Evolutionary conservation across 345 rosid genomes (phyloP).

Genomic region (Physaria fendleri): DNA sequence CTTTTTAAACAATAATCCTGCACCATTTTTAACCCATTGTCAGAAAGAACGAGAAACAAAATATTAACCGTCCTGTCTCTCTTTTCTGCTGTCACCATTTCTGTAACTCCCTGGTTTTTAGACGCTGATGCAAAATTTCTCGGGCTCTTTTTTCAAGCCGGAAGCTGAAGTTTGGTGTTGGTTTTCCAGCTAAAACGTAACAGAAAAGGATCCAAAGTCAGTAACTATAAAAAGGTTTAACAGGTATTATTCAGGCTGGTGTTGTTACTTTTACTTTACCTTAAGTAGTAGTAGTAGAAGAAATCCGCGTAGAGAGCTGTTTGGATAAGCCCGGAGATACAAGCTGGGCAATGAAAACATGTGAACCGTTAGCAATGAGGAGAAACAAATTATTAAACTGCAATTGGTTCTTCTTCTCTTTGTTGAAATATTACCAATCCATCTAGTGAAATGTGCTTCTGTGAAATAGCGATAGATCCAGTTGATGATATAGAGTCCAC

Average conservation of each 20-base stretch:
- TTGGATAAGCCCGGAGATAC: conserved; percentile 75
- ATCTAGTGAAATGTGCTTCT: conserved; percentile 54
- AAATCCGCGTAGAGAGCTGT: conserved; percentile 88
- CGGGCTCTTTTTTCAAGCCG: conserved; percentile 49
- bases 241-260: neutral
- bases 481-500: conserved; percentile 77
- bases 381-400: neutral
- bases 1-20: conserved; percentile 8
- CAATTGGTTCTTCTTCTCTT: neutral
- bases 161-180: conserved; percentile 84
- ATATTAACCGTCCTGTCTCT: conserved; percentile 8
- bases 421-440: conserved; percentile 54
- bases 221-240: neutral
- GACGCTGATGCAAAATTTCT: conserved; percentile 6
- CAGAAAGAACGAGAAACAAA: conserved; percentile 7
- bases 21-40: conserved; percentile 1
- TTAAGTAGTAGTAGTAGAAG: conserved; percentile 86
- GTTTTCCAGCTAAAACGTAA: conserved; percentile 67
- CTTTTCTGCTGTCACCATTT: neutral
- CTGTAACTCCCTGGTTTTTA: neutral
- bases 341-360: conserved; percentile 48
- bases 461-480: conserved; percentile 79
- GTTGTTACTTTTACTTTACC: conserved; percentile 36
- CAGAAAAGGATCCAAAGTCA: neutral
- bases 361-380: conserved; percentile 10